Evolutionary conservation across 352 stramenopile species (phyloP).

Genomic region (Phytophthora chlamydospora): DNA sequence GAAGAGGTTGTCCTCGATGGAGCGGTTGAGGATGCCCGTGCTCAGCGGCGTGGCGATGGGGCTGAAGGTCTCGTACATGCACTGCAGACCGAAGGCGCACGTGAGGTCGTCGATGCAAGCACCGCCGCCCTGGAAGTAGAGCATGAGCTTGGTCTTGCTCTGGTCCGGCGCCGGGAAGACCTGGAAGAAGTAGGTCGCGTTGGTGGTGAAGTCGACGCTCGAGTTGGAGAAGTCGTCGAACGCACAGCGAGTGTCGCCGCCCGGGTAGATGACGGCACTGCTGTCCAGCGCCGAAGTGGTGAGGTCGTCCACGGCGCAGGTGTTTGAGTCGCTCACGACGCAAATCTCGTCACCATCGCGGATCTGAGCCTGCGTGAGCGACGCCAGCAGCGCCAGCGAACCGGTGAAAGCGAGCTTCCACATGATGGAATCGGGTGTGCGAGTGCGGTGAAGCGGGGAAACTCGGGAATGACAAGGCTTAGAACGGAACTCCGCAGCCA

Average conservation of each 20-base stretch:
- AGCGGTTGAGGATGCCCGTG: constrained; percentile 65
- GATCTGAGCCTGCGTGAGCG: constrained; percentile 31
- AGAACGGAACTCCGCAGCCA: constrained; percentile 16
- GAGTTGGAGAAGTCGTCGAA: constrained; percentile 58
- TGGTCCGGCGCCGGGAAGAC: constrained; percentile 61
- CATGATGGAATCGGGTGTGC: constrained; percentile 19
- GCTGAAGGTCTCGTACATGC: constrained; percentile 62
- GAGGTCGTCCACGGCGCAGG: constrained; percentile 59
- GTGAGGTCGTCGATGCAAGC: constrained; percentile 70
- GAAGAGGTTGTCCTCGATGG: constrained; percentile 70
- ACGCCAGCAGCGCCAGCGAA: constrained; percentile 33
- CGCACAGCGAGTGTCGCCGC: constrained; percentile 56
- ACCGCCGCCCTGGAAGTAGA: constrained; percentile 77
- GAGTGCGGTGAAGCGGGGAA: constrained; percentile 14
- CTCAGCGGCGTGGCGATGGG: constrained; percentile 54
- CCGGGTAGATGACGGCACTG: constrained; percentile 64
- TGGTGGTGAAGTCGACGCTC: constrained; percentile 50
- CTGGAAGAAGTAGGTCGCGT: constrained; percentile 77
- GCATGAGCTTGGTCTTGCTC: constrained; percentile 68
- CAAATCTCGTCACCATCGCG: constrained; percentile 62
- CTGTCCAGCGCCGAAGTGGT: constrained; percentile 49
- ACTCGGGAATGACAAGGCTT: constrained; percentile 22
- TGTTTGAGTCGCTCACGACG: constrained; percentile 52
- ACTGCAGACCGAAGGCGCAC: constrained; percentile 72
- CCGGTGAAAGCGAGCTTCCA: constrained; percentile 41